Base-by-base conservation (phyloP, 495 filamentous ascomycete species). In the Penicillium subrubescens region DNA sequence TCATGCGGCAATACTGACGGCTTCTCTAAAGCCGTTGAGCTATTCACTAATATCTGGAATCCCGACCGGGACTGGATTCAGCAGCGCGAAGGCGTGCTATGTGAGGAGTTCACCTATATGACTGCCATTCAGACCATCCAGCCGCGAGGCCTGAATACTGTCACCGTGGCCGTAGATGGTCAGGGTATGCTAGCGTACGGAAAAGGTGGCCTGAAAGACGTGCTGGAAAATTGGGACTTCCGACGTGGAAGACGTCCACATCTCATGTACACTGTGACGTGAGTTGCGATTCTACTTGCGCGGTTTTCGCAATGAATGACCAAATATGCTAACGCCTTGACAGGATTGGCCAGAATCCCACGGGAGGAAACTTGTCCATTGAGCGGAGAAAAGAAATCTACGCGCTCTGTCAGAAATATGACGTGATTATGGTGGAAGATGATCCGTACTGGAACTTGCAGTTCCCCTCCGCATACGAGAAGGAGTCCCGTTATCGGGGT, bases 381-480 rank as follows among this genome's bases (percentile, higher is more conserved):
- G 75, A 87, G 62, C 87, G 94, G 37, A 84, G 91, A 59, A 89
- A 85, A 63, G 88, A 91, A 54, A 84, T 97, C 51, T 97, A 97
- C 74, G 83, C 82, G 8, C 73, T 97, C 39, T 97, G 92, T 79
- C 86, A 86, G 67, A 86, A 87, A 68, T 95, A 92, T 75, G 93
- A 98, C 74, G 87, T 98, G 61, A 86, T 97, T 69, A 97, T 97
- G 64, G 79, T 96, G 66, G 94, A 98, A 77, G 94, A 98, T 71
- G 93, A 96, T 60, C 94, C 94, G 3, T 98, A 98, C 78, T 98
- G 93, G 92, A 94, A 95, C 71, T 84, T 98, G 14, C 94, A 97
- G 70, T 97, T 86, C 67, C 92, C 92, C 2, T 91, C 89, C 3
- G 88, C 88, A 5, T 79, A 81, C 39, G 62, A 65, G 27, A 56